Evolutionary conservation across 1,284 basidiomycete genomes (phyloP).

Genomic region (Trichosporon sp.): DNA sequence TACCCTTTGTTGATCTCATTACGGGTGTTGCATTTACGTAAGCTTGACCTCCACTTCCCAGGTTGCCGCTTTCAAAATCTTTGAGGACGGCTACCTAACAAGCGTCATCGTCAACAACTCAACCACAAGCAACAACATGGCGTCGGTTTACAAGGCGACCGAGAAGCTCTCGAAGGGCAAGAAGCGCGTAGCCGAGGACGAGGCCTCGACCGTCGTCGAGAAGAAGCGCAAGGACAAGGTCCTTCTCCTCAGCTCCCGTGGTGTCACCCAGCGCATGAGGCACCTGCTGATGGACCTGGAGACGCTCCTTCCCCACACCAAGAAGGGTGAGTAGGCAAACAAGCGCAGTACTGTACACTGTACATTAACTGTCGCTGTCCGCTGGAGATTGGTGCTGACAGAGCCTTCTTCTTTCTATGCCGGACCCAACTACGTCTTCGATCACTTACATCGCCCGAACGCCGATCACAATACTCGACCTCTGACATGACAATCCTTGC

Average conservation of each 20-base stretch:
- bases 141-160: slow-evolving; percentile 33
- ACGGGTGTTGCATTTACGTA: background rate
- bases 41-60: slow-evolving; percentile 14
- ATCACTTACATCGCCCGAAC: too few relatives aligned
- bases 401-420: background rate
- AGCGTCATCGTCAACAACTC: slow-evolving; percentile 15
- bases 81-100: slow-evolving; percentile 4
- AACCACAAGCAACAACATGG: slow-evolving; percentile 25
- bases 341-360: too few relatives aligned
- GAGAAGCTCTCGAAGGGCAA: slow-evolving; percentile 32
- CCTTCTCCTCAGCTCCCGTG: slow-evolving; percentile 87
- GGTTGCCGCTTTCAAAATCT: slow-evolving; percentile 21
- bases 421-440: too few relatives aligned
- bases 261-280: slow-evolving; percentile 93
- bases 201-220: slow-evolving; percentile 23
- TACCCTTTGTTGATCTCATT: background rate
- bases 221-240: slow-evolving; percentile 66
- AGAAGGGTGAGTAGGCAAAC: slow-evolving; percentile 70
- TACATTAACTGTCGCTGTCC: too few relatives aligned
- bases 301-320: slow-evolving; percentile 86
- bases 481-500: background rate
- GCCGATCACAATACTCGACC: background rate
- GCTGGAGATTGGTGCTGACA: slow-evolving; percentile 11
- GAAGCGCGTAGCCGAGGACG: slow-evolving; percentile 31
- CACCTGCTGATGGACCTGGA: slow-evolving; percentile 97